Conservation (phyloP, 306 rosid genomes). For the Dalbergia oliveri region DNA sequence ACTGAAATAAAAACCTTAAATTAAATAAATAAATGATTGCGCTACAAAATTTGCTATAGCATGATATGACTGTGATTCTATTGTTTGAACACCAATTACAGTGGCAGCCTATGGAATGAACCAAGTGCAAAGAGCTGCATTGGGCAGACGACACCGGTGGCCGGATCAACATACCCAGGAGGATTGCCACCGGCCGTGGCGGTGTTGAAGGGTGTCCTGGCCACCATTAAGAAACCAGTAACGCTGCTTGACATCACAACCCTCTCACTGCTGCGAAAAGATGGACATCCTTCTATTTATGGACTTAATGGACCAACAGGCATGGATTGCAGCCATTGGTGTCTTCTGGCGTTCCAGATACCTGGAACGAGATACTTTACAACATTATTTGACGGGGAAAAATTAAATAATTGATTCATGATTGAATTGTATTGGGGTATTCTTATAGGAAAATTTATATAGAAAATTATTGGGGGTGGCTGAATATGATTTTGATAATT, state of each 20-base stretch:
- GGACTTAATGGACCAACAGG: slow-evolving; percentile 61
- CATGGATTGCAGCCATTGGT: slow-evolving; percentile 96
- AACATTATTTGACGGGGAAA: slow-evolving; percentile 52
- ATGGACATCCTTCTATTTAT: slow-evolving; percentile 87
- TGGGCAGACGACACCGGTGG: slow-evolving; percentile 61
- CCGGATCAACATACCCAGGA: slow-evolving; percentile 75
- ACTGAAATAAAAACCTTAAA: too few relatives aligned
- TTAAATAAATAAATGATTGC: slow-evolving; percentile 8
- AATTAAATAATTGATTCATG: not conserved
- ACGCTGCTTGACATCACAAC: slow-evolving; percentile 76
- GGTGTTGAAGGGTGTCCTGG: slow-evolving; percentile 66
- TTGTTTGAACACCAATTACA: slow-evolving; percentile 36
- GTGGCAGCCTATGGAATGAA: slow-evolving; percentile 84
- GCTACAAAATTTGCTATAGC: not conserved
- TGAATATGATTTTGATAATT: not conserved
- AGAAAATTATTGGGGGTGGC: slow-evolving; percentile 7
- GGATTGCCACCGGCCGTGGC: slow-evolving; percentile 72
- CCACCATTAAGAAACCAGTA: slow-evolving; percentile 67
- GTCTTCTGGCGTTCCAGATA: slow-evolving; percentile 97
- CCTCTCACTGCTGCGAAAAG: slow-evolving; percentile 81
- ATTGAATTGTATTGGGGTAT: slow-evolving; percentile 39
- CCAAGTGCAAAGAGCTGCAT: slow-evolving; percentile 72
- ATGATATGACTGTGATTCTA: slow-evolving; percentile 21
- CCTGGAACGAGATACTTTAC: slow-evolving; percentile 88
- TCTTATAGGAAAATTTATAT: slow-evolving; percentile 18